These are phyloP conservation scores for Mesostigma viride DNA, from an alignment of 139 green algal species.

Conservation along the genomic window DNA sequence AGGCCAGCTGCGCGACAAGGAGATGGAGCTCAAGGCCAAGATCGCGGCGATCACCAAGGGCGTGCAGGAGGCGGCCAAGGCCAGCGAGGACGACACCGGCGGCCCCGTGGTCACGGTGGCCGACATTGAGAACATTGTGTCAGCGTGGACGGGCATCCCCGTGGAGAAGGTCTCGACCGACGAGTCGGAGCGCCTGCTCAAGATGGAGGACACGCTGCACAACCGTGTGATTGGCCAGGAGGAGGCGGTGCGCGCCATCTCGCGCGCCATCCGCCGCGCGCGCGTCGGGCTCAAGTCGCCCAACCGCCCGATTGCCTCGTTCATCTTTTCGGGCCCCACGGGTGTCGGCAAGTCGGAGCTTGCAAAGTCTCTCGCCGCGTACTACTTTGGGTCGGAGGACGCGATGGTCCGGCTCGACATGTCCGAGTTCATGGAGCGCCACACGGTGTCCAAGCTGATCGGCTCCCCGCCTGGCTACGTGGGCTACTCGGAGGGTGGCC, in stretches of 20 bases:
- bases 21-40: slow-evolving; percentile 96
- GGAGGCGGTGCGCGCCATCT: slow-evolving; percentile 71
- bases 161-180: slow-evolving; percentile 86
- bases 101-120: slow-evolving; percentile 69
- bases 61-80: slow-evolving; percentile 52
- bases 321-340: slow-evolving; percentile 86
- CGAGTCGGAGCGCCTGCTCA: slow-evolving; percentile 87
- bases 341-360: slow-evolving; percentile 98
- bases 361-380: slow-evolving; percentile 91
- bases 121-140: slow-evolving; percentile 95
- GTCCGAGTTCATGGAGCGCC: slow-evolving; percentile 99
- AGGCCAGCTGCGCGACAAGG: slow-evolving; percentile 78
- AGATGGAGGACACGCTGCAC: slow-evolving; percentile 97
- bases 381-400: slow-evolving; percentile 97
- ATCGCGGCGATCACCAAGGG: slow-evolving; percentile 62
- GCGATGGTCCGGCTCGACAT: slow-evolving; percentile 89
- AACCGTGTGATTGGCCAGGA: slow-evolving; percentile 89
- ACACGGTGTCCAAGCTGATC: slow-evolving; percentile 99
- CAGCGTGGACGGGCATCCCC: slow-evolving; percentile 69
- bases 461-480: slow-evolving; percentile 96
- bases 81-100: slow-evolving; percentile 56
- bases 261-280: slow-evolving; percentile 83
- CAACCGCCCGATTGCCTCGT: slow-evolving; percentile 89
- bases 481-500: slow-evolving; percentile 95
- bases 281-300: slow-evolving; percentile 97